These are phyloP conservation scores for Penicillium tannophilum DNA, from an alignment of 495 filamentous ascomycete genomes.

Conservation along the genomic window DNA sequence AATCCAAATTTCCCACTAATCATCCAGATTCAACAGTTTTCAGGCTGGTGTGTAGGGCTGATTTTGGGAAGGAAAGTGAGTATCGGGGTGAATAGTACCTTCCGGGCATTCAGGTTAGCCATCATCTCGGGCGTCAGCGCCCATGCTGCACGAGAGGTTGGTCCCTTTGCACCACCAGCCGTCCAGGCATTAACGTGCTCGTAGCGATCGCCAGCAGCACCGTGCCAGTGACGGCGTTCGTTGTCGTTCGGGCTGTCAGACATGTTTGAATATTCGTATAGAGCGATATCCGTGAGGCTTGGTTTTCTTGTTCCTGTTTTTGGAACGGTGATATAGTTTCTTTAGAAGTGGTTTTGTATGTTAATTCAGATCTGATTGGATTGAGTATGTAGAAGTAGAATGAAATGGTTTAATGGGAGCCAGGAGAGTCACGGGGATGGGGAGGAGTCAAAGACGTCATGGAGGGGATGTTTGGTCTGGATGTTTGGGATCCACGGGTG, in stretches of 20 bases:
- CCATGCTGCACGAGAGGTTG: constrained; percentile 29
- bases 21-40: too few species aligned
- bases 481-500: neutral
- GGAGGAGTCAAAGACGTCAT: constrained; percentile 30
- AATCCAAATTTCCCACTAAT: too few species aligned
- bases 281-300: constrained; percentile 5
- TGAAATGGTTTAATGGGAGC: neutral
- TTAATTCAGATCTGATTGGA: neutral
- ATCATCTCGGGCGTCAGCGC: constrained; percentile 26
- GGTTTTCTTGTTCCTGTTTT: neutral
- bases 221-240: constrained; percentile 44
- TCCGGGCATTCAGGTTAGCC: constrained; percentile 13
- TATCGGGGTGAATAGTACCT: constrained; percentile 18
- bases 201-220: constrained; percentile 39
- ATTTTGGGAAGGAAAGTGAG: neutral
- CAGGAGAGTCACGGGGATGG: neutral
- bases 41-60: too few species aligned
- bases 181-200: constrained; percentile 50
- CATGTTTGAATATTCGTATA: constrained; percentile 29
- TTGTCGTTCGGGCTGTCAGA: constrained; percentile 20
- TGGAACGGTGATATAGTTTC: neutral
- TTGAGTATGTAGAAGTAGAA: neutral
- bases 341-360: neutral
- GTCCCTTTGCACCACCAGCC: constrained; percentile 35
- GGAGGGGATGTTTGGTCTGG: neutral